Evolutionary conservation across 1,284 basidiomycete species (phyloP), one percentile per base, ranked within the genome.

Genomic region (Cutaneotrichosporon dermatis): DNA sequence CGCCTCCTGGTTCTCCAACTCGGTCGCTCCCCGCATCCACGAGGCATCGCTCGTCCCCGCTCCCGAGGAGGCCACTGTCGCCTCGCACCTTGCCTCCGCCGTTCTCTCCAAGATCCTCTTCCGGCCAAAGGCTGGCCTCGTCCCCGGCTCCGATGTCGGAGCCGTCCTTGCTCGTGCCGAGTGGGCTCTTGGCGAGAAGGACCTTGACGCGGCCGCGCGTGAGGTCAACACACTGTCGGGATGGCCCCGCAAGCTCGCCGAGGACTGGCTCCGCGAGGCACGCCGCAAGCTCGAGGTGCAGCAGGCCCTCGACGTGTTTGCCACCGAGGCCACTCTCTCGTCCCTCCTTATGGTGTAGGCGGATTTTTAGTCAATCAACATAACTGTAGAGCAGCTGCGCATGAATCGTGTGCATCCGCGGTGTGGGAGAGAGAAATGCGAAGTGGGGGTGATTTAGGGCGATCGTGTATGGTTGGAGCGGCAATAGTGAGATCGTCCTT

Each of bases 181-280:
- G 79, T 87, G 89, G 78, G 85, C 89, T 73, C 79, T 99, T 70
- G 88, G 88, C 64, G 88, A 93, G 79, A 93, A 95, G 82, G 90
- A 98, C 73, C 80, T 99, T 66, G 94, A 98, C 69, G 85, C 84
- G 63, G 95, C 96, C 12, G 81, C 93, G 41, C 82, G 95, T 58
- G 93, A 98, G 79, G 80, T 98, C 48, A 99, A 99, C 78, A 88
- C 90, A 76, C 80, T 99, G 61, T 84, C 82, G 49, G 92, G 94
- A 0, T 89, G 92, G 70, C 88, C 94, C 3, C 91, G 88, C 75
- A 80, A 85, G 57, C 77, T 99, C 57, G 81, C 95, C 57, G 80
- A 83, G 45, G 96, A 99, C 79, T 99, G 96, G 95, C 80, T 99
- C 59, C 85, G 87, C 64, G 93, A 92, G 68, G 92, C 92, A 15